Base-by-base conservation (phyloP, 495 filamentous ascomycete genomes). In the Penicillium goetzii region DNA sequence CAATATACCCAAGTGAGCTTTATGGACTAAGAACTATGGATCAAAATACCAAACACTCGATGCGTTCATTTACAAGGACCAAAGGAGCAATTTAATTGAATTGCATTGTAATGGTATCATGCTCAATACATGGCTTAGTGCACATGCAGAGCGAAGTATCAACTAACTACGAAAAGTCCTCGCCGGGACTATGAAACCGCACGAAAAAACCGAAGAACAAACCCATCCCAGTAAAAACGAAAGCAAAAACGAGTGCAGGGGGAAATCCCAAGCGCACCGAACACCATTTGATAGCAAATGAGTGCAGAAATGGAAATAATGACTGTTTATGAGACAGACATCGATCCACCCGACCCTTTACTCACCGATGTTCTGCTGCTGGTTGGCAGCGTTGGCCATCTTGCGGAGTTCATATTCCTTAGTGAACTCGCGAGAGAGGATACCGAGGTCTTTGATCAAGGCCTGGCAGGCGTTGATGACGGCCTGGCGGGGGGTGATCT, bases 341-440 rank as follows among this genome's bases (percentile, higher is more conserved):
- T 36, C 17, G 25, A 21, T 43, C 19, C 21, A 40, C 21, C 25
- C 15, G 15, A 11, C 12, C 8, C 4, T 53, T 58, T 63, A 66
- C 64, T 79, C 75, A 51, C 74, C 67, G 47, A 56, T 62, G 25
- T 65, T 72, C 64, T 80, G 78, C 69, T 80, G 78, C 63, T 77
- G 71, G 55, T 67, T 69, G 52, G 75, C 74, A 41, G 85, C 88
- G 17, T 87, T 86, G 26, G 90, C 90, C 83, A 94, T 96, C 81
- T 94, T 96, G 67, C 93, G 89, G 60, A 97, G 82, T 66, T 97
- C 93, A 72, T 87, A 96, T 77, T 99, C 96, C 74, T 96, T 96
- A 52, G 92, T 96, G 76, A 99, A 97, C 70, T 96, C 90, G 56
- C 91, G 87, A 38, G 87, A 89, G 25, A 98, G 74, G 55, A 86